A percentile compares a stretch with the other conserved stretches of the same genome.
phyloP scores from a whole-genome alignment of 805 yeast species.

The Alloascoidea hylecoeti region DNA sequence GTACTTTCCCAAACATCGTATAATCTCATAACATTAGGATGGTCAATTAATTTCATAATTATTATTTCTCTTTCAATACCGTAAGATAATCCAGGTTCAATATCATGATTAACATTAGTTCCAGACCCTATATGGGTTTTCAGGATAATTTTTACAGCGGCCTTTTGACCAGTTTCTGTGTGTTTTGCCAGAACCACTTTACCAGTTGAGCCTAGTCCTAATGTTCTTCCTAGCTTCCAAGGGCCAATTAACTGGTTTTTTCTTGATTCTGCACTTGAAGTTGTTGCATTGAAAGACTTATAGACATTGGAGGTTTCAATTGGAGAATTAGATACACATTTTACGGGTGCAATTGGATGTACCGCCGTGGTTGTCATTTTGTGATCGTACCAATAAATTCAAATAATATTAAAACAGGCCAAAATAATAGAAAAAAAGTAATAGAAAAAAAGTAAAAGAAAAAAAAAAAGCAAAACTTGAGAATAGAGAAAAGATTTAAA shows the following conservation, averaged over 20 bases:
- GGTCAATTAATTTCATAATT: slow-evolving; percentile 70
- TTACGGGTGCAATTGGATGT: too few species aligned
- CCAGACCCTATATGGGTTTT: neutral
- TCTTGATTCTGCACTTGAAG: neutral
- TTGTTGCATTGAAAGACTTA: too few species aligned
- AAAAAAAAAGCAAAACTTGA: neutral
- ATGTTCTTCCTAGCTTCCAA: slow-evolving; percentile 66
- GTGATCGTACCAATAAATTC: neutral
- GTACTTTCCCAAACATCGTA: slow-evolving; percentile 84
- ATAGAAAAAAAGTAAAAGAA: neutral
- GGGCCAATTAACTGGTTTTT: slow-evolving; percentile 46
- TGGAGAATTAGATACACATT: too few species aligned
- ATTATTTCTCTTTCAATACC: slow-evolving; percentile 80
- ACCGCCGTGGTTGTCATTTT: too few species aligned
- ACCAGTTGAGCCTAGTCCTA: slow-evolving; percentile 78
- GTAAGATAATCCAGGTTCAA: slow-evolving; percentile 52
- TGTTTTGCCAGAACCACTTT: slow-evolving; percentile 67
- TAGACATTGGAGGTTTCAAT: too few species aligned
- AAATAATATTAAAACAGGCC: neutral
- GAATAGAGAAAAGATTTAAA: neutral
- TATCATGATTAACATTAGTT: slow-evolving; percentile 9
- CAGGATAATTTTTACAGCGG: slow-evolving; percentile 58
- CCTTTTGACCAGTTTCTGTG: slow-evolving; percentile 52
- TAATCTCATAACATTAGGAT: slow-evolving; percentile 62
- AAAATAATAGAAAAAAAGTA: neutral